These are phyloP conservation scores for Penicillium brasilianum DNA, from an alignment of 2,329 filamentous ascomycete genomes.

Conservation along the genomic window DNA sequence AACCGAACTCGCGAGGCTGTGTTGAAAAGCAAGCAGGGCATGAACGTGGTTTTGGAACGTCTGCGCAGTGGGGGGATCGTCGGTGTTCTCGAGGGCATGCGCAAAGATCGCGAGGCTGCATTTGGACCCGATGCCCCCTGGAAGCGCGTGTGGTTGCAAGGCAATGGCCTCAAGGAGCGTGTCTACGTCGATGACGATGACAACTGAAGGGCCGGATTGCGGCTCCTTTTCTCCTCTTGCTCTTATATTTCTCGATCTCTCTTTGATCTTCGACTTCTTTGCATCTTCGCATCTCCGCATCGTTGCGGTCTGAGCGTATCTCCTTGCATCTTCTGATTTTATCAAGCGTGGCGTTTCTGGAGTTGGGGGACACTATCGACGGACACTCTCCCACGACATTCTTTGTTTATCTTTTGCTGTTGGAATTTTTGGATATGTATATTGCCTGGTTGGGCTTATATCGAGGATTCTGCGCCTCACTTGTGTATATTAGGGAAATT, in stretches of 20 bases:
- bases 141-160: slow-evolving; percentile 49
- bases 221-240: neutral
- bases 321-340: slow-evolving; percentile 22
- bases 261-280: slow-evolving; percentile 4
- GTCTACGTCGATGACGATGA: slow-evolving; percentile 37
- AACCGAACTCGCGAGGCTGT: slow-evolving; percentile 65
- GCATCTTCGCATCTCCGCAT: slow-evolving; percentile 13
- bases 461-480: slow-evolving; percentile 15
- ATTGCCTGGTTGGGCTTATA: slow-evolving; percentile 16
- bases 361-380: slow-evolving; percentile 17
- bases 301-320: neutral
- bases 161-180: slow-evolving; percentile 35
- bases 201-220: slow-evolving; percentile 23
- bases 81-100: slow-evolving; percentile 73
- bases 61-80: slow-evolving; percentile 69
- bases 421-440: slow-evolving; percentile 6
- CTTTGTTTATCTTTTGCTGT: slow-evolving; percentile 21
- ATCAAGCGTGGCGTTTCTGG: slow-evolving; percentile 34
- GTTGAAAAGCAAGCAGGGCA: slow-evolving; percentile 67
- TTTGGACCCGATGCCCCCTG: slow-evolving; percentile 47
- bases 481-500: slow-evolving; percentile 23
- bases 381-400: slow-evolving; percentile 31
- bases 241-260: neutral
- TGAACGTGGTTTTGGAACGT: slow-evolving; percentile 69
- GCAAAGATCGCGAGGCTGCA: slow-evolving; percentile 60